Conservation (phyloP, 257 asterid genomes). For the Solanum neorickii region DNA sequence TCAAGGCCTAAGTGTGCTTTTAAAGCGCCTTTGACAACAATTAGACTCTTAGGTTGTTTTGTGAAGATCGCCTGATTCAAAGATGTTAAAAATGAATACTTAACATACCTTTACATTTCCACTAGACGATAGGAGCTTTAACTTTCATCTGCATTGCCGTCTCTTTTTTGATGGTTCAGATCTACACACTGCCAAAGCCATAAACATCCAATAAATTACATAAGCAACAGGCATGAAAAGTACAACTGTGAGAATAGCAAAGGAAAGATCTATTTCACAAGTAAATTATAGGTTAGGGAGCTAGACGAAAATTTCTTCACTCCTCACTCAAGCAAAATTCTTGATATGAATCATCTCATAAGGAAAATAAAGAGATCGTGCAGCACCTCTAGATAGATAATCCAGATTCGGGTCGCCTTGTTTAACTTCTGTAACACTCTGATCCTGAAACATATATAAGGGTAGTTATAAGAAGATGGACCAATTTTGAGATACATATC, state of each 20-base stretch:
- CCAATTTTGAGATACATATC: neutral
- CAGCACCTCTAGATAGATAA: neutral
- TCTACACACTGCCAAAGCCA: conserved; percentile 13
- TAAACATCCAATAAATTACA: neutral
- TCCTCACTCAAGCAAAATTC: neutral
- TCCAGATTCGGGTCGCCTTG: neutral
- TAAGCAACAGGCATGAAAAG: neutral
- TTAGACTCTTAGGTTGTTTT: neutral
- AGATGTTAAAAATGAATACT: neutral
- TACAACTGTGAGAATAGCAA: neutral
- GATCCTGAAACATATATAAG: neutral
- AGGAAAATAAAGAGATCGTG: neutral
- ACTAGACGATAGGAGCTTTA: neutral
- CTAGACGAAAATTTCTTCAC: neutral
- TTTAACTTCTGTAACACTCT: neutral
- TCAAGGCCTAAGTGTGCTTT: neutral
- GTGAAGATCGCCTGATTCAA: neutral
- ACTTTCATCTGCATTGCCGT: conserved; percentile 1
- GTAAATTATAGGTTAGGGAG: neutral
- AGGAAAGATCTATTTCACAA: neutral
- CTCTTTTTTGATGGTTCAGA: conserved; percentile 23
- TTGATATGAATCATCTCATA: neutral
- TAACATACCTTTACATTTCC: neutral
- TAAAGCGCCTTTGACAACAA: neutral
- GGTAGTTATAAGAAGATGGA: neutral